These are phyloP conservation scores for Iberis pinnata DNA, from an alignment of 345 rosid genomes.

Conservation along the genomic window DNA sequence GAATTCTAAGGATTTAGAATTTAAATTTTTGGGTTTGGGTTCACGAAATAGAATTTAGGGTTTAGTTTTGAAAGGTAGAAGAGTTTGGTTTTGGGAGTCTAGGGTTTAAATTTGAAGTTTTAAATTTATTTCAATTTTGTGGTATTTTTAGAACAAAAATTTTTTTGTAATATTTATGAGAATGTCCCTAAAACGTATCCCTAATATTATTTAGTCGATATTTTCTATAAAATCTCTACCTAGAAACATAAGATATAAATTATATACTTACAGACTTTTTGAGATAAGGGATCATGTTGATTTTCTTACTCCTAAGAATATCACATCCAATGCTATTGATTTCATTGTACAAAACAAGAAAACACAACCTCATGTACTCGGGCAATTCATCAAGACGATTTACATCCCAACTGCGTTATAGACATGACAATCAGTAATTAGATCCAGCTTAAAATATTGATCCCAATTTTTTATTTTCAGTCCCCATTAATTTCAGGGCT, in stretches of 20 bases:
- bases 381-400: slow-evolving; percentile 22
- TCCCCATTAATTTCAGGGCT: slow-evolving; percentile 43
- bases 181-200: too few relatives aligned
- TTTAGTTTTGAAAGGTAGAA: too few relatives aligned
- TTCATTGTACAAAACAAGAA: slow-evolving; percentile 28
- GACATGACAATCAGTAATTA: neutral
- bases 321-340: slow-evolving; percentile 25
- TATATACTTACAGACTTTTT: slow-evolving; percentile 29
- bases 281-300: slow-evolving; percentile 19
- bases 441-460: neutral
- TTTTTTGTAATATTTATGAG: too few relatives aligned
- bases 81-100: too few relatives aligned
- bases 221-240: too few relatives aligned
- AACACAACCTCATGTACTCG: slow-evolving; percentile 31
- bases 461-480: neutral
- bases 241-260: neutral
- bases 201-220: too few relatives aligned
- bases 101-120: too few relatives aligned
- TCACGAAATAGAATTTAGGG: too few relatives aligned
- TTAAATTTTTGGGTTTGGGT: too few relatives aligned
- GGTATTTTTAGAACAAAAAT: too few relatives aligned
- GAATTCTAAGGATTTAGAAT: too few relatives aligned
- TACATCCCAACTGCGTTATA: slow-evolving; percentile 29
- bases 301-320: slow-evolving; percentile 10
- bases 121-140: too few relatives aligned